Percentiles rank a stretch among this genome's conserved stretches.
Evolutionary conservation across 306 rosid species (phyloP).

Genomic region (Gastrolobium villosum): DNA sequence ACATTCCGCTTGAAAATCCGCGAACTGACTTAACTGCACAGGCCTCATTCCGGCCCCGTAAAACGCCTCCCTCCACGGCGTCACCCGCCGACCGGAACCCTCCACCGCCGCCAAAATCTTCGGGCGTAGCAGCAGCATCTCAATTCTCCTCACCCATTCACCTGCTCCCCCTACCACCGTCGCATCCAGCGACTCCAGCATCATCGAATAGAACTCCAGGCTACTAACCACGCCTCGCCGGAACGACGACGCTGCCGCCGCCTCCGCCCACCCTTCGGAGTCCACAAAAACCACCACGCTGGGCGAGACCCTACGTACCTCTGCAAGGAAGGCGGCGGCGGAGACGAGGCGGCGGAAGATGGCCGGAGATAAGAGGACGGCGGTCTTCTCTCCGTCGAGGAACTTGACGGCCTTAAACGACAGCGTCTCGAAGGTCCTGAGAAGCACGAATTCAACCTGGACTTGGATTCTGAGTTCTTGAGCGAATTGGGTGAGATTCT

Average conservation of each 20-base stretch:
- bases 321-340: slow-evolving; percentile 53
- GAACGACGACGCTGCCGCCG: slow-evolving; percentile 61
- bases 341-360: slow-evolving; percentile 70
- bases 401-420: slow-evolving; percentile 75
- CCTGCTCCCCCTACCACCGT: slow-evolving; percentile 57
- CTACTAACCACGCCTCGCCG: slow-evolving; percentile 66
- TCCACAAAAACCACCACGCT: slow-evolving; percentile 78
- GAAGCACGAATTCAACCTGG: slow-evolving; percentile 65
- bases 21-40: slow-evolving; percentile 82
- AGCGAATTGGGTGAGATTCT: slow-evolving; percentile 80
- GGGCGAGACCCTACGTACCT: slow-evolving; percentile 67
- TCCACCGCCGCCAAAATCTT: slow-evolving; percentile 75
- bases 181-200: slow-evolving; percentile 85
- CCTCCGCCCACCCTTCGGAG: slow-evolving; percentile 70
- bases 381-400: slow-evolving; percentile 77
- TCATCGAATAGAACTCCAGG: slow-evolving; percentile 72
- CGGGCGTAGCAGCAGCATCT: slow-evolving; percentile 65
- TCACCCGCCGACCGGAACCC: slow-evolving; percentile 54
- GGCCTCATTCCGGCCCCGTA: slow-evolving; percentile 84
- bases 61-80: slow-evolving; percentile 75
- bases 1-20: slow-evolving; percentile 87
- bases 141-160: slow-evolving; percentile 73
- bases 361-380: slow-evolving; percentile 71
- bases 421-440: slow-evolving; percentile 63
- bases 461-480: slow-evolving; percentile 73